A percentile compares a stretch with the other conserved stretches of the same genome.
Conservation (phyloP, 2,329 filamentous ascomycete genomes). For the Dactylellina parvicollis region DNA sequence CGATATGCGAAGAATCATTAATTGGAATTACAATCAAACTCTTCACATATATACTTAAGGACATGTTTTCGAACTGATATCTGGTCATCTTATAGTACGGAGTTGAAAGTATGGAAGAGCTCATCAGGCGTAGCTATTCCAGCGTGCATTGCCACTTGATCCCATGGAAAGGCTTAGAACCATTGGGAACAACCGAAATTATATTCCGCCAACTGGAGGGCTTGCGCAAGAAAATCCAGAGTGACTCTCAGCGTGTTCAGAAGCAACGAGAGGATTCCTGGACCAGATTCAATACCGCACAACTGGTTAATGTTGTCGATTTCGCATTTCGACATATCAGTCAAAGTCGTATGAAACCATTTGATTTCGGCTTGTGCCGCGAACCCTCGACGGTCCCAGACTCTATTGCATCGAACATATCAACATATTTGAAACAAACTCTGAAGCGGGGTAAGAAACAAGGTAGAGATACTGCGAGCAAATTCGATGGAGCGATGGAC, state of each 20-base stretch:
- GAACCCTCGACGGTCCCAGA: neutral
- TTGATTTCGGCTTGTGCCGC: conserved; percentile 10
- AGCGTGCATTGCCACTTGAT: conserved; percentile 22
- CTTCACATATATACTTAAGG: neutral
- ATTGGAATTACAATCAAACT: neutral
- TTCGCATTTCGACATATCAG: conserved; percentile 9
- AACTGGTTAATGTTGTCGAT: conserved; percentile 1
- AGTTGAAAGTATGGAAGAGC: neutral
- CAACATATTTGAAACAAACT: neutral
- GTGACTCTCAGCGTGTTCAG: neutral
- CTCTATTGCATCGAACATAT: neutral
- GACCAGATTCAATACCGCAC: conserved; percentile 1
- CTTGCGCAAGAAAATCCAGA: neutral
- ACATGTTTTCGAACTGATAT: neutral
- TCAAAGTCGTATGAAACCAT: neutral
- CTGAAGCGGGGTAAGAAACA: neutral
- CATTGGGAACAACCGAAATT: neutral
- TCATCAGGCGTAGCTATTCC: conserved; percentile 16
- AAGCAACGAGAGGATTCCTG: neutral
- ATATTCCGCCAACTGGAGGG: neutral
- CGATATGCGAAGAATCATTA: neutral
- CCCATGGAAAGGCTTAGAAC: neutral
- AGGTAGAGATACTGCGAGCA: neutral
- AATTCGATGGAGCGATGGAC: neutral
- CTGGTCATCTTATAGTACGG: neutral